Base-by-base conservation (phyloP, 1,284 basidiomycete genomes). In the Schizophyllum amplum region DNA sequence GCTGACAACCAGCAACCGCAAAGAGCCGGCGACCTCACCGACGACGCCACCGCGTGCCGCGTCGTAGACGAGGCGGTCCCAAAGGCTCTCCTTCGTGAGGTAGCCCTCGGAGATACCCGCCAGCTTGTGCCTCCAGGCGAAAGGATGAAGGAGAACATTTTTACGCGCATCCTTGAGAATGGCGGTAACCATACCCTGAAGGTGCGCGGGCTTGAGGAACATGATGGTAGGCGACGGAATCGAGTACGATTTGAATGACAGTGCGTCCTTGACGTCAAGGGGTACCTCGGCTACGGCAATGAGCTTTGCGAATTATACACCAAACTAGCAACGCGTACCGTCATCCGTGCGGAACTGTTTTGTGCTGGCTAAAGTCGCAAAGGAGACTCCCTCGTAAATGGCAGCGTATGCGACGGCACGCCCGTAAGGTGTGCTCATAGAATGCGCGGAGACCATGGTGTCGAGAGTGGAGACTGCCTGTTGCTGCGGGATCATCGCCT, bases 31-130 rank as follows among this genome's bases (percentile, higher is more conserved):
- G 59, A 77, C 75, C 25, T 79, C 78, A 49, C 83, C 85, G 58
- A 89, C 69, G 5, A 83, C 77, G 59, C 72, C 69, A 24, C 75
- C 76, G 48, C 90, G 78, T 4, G 88, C 87, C 22, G 70, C 70
- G 60, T 86, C 83, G 64, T 90, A 86, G 24, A 90, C 79, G 15
- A 85, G 70, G 49, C 86, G 78, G 65, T 92, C 89, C 88, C 89
- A 92, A 17, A 90, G 70, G 60, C 86, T 86, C 55, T 89, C 84
- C 64, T 83, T 87, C 15, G 81, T 86, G 47, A 89, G 63, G 63
- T 82, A 89, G 7, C 90, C 89, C 61, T 89, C 84, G 1, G 72
- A 66, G 5, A 90, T 68, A 9, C 76, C 80, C 0, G 83, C 76
- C 22, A 83, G 61, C 66, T 92, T 92, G 69, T 92, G 90, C 25